phyloP scores from a whole-genome alignment of 371 early-diverging fungal species.

The Parasitella parasitica region DNA sequence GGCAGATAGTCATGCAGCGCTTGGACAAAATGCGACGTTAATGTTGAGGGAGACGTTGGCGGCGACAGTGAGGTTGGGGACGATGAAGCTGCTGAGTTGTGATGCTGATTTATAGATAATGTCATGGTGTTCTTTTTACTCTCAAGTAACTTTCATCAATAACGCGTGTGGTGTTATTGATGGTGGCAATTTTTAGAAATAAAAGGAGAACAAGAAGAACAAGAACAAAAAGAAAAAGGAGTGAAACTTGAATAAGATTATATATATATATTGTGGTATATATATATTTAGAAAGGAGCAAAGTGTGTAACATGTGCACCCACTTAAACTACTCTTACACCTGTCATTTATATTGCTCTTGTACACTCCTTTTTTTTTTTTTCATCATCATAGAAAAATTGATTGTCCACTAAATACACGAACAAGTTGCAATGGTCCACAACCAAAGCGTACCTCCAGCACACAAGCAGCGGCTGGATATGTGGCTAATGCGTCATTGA shows the following conservation, averaged over 20 bases:
- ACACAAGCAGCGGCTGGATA: no score
- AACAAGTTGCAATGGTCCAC: no score
- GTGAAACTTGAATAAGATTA: slow-evolving; percentile 2
- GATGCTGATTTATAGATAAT: not conserved
- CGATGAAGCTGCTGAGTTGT: not conserved
- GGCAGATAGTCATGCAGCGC: slow-evolving; percentile 52
- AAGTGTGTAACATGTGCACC: not conserved
- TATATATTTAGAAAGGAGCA: slow-evolving; percentile 7
- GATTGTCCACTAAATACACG: slow-evolving; percentile 4
- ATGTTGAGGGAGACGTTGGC: slow-evolving; percentile 18
- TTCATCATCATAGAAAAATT: not conserved
- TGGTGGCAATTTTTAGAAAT: not conserved
- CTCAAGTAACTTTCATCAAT: not conserved
- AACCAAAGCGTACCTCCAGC: no score
- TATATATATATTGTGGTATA: not conserved
- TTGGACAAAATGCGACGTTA: slow-evolving; percentile 49
- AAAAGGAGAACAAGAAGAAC: not conserved
- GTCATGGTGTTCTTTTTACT: not conserved
- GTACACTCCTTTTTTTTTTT: not conserved
- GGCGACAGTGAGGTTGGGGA: slow-evolving; percentile 21
- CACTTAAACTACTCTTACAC: not conserved
- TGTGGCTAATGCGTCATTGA: no score
- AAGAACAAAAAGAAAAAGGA: not conserved
- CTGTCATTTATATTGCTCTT: not conserved
- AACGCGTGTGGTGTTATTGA: not conserved